Conservation (phyloP, 169 alveolate species). For the Eimeria acervulina region DNA sequence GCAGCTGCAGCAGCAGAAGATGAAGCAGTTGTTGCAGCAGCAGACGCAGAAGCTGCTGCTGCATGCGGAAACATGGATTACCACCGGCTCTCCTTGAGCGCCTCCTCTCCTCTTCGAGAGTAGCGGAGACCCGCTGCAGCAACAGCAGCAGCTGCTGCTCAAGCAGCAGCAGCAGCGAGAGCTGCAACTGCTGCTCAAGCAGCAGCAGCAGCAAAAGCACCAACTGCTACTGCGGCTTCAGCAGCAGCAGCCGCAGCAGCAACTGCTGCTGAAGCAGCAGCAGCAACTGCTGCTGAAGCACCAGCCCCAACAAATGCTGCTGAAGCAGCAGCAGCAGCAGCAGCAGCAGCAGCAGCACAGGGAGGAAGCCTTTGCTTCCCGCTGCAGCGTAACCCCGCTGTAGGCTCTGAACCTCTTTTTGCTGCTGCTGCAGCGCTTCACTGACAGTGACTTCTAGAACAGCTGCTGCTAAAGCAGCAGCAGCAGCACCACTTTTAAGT, state of each 20-base stretch:
- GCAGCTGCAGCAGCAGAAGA: constrained; percentile 60
- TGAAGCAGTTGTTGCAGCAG: constrained; percentile 56
- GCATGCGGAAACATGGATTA: constrained; percentile 3
- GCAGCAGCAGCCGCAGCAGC: constrained; percentile 6
- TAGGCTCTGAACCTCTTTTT: neutral
- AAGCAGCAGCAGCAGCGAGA: too few relatives aligned
- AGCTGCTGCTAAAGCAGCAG: too few relatives aligned
- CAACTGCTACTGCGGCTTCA: too few relatives aligned
- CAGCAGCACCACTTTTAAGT: too few relatives aligned
- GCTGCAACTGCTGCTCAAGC: too few relatives aligned
- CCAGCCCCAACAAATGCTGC: too few relatives aligned
- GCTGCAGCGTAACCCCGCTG: neutral
- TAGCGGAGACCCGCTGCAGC: neutral
- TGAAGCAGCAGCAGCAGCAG: too few relatives aligned
- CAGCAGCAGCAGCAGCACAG: constrained; percentile 7
- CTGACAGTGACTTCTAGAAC: too few relatives aligned
- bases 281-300: too few relatives aligned
- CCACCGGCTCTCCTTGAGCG: neutral
- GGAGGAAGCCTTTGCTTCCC: neutral
- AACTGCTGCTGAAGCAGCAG: neutral
- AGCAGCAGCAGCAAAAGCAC: too few relatives aligned
- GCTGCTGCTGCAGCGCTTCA: too few relatives aligned
- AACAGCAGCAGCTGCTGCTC: constrained; percentile 14
- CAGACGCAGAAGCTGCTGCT: constrained; percentile 69
- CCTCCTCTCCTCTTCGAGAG: neutral